Evolutionary conservation across 129 eudicot species (phyloP).

Genomic region (Apium graveolens): DNA sequence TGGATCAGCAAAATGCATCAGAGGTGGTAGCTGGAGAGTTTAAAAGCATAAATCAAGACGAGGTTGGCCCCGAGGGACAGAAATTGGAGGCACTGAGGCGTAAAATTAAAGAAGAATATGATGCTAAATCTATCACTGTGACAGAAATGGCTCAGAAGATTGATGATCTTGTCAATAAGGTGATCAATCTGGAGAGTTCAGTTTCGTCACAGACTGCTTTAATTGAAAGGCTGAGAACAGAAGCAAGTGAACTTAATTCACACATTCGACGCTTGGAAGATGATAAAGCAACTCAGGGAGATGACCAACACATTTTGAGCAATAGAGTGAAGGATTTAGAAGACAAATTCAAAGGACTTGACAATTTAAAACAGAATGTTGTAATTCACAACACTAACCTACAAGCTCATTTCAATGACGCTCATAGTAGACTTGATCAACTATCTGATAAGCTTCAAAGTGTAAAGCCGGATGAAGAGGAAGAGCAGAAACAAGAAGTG

Average conservation of each 20-base stretch:
- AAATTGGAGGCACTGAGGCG: slow-evolving; percentile 18
- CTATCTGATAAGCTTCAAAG: slow-evolving; percentile 46
- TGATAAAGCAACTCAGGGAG: slow-evolving; percentile 46
- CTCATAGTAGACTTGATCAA: slow-evolving; percentile 35
- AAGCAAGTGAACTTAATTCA: slow-evolving; percentile 52
- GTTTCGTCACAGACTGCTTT: slow-evolving; percentile 65
- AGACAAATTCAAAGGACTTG: slow-evolving; percentile 41
- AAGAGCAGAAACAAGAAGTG: slow-evolving; percentile 15
- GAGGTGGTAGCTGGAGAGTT: slow-evolving; percentile 7
- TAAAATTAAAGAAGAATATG: slow-evolving; percentile 16
- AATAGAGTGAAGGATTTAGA: slow-evolving; percentile 50
- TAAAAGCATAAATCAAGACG: background rate
- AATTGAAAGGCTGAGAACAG: slow-evolving; percentile 46
- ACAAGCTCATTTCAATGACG: slow-evolving; percentile 45
- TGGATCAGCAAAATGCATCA: background rate
- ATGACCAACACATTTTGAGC: slow-evolving; percentile 31
- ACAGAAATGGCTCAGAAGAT: slow-evolving; percentile 64
- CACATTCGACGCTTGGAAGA: slow-evolving; percentile 57
- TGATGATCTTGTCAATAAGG: slow-evolving; percentile 67
- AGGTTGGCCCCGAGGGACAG: slow-evolving; percentile 14
- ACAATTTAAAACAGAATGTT: slow-evolving; percentile 42
- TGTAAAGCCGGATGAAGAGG: slow-evolving; percentile 51
- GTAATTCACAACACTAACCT: slow-evolving; percentile 38
- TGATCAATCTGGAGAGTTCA: slow-evolving; percentile 50
- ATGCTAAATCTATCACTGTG: slow-evolving; percentile 40